These are phyloP conservation scores for Acidiella bohemica DNA, from an alignment of 495 filamentous ascomycete genomes.

Conservation along the genomic window DNA sequence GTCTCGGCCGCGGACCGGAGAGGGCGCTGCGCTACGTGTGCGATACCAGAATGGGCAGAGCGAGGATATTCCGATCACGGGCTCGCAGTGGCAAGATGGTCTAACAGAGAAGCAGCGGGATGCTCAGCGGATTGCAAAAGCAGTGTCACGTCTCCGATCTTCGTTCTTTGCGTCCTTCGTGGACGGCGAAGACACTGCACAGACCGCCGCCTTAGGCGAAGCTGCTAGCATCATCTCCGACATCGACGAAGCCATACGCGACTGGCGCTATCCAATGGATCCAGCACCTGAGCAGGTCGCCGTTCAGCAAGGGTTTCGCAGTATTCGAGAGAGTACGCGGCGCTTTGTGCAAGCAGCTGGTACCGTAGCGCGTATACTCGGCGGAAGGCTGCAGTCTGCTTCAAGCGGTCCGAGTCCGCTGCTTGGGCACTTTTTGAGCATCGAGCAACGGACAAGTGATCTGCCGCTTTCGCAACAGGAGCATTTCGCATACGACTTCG, in stretches of 20 bases:
- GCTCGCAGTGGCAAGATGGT: constrained; percentile 7
- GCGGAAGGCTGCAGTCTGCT: constrained; percentile 33
- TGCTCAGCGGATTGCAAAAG: constrained; percentile 42
- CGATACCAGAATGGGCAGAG: constrained; percentile 52
- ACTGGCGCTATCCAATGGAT: constrained; percentile 49
- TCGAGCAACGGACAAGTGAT: constrained; percentile 39
- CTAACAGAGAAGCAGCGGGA: constrained; percentile 36
- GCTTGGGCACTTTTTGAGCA: constrained; percentile 22
- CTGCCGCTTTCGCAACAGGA: constrained; percentile 29
- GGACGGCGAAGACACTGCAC: constrained; percentile 29
- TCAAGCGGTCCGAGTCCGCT: constrained; percentile 17
- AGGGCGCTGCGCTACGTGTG: constrained; percentile 37
- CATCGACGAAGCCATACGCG: constrained; percentile 42
- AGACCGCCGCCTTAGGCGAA: constrained; percentile 36
- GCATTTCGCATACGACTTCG: constrained; percentile 50
- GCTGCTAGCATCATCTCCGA: constrained; percentile 38
- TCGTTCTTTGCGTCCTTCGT: constrained; percentile 33
- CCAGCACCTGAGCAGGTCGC: constrained; percentile 39
- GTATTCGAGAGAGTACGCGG: constrained; percentile 43
- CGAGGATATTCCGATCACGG: constrained; percentile 37
- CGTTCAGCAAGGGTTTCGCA: constrained; percentile 44
- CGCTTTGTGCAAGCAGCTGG: constrained; percentile 59
- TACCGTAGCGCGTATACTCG: constrained; percentile 42
- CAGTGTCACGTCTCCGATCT: constrained; percentile 43
- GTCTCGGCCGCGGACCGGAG: constrained; percentile 21